These are phyloP conservation scores for Aspergillus hancockii DNA, from an alignment of 495 filamentous ascomycete genomes.

Conservation along the genomic window DNA sequence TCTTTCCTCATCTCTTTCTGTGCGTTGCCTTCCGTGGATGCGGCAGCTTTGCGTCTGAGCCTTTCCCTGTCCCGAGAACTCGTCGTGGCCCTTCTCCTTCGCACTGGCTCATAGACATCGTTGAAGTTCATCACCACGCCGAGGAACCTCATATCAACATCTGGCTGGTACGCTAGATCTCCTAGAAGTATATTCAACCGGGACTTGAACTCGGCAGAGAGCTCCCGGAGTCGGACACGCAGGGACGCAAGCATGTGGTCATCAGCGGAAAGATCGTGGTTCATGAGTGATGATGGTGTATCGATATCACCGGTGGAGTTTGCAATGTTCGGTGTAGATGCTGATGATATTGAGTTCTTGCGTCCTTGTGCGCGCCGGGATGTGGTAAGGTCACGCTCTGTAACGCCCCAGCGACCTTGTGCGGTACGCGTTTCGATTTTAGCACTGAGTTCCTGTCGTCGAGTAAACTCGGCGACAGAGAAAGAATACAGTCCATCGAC, in stretches of 20 bases:
- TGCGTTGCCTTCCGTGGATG: conserved; percentile 18
- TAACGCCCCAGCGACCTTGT: conserved; percentile 62
- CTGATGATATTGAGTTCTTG: conserved; percentile 23
- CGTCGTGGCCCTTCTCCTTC: conserved; percentile 48
- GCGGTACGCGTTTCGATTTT: conserved; percentile 66
- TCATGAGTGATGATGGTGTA: conserved; percentile 34
- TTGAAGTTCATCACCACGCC: conserved; percentile 99
- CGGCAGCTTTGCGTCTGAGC: conserved; percentile 31
- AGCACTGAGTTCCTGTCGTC: conserved; percentile 79
- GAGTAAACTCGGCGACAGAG: conserved; percentile 89
- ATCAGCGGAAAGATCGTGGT: conserved; percentile 44
- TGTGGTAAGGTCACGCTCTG: conserved; percentile 50
- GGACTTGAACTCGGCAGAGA: conserved; percentile 72
- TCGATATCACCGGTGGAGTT: conserved; percentile 29
- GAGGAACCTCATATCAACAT: conserved; percentile 93
- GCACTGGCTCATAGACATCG: conserved; percentile 82
- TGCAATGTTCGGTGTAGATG: conserved; percentile 34
- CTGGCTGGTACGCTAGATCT: conserved; percentile 88
- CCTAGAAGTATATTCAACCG: conserved; percentile 80
- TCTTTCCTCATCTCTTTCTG: conserved; percentile 26
- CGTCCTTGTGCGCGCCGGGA: conserved; percentile 30
- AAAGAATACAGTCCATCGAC: conserved; percentile 95
- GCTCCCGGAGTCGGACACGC: conserved; percentile 64
- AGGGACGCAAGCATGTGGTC: conserved; percentile 75
- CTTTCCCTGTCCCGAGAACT: conserved; percentile 42